A percentile compares a stretch with the other conserved stretches of the same genome.
These are phyloP conservation scores for Neoscytalidium dimidiatum DNA, from an alignment of 2,329 filamentous ascomycete species.

Conservation along the genomic window DNA sequence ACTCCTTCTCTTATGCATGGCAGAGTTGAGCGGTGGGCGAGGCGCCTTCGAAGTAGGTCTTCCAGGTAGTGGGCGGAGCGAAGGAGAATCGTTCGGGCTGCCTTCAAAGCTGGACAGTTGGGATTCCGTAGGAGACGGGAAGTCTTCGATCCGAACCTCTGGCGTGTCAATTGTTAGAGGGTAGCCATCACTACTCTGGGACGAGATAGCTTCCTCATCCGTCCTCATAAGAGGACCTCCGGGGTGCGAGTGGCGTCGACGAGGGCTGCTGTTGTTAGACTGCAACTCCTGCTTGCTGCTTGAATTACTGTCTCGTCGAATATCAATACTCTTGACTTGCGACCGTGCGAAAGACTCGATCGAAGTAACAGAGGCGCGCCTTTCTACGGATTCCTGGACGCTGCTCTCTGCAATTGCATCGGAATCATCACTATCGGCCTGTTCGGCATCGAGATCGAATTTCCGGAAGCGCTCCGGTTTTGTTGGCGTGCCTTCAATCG, in stretches of 20 bases:
- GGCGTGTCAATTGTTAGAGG: neutral
- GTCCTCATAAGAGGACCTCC: neutral
- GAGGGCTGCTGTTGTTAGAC: constrained; percentile 5
- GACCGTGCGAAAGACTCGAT: constrained; percentile 35
- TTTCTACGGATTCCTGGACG: constrained; percentile 19
- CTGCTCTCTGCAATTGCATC: constrained; percentile 7
- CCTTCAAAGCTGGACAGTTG: constrained; percentile 19
- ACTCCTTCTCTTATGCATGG: constrained; percentile 40
- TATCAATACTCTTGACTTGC: constrained; percentile 30
- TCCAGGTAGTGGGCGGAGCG: constrained; percentile 31
- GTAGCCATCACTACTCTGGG: constrained; percentile 1
- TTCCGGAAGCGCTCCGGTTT: neutral
- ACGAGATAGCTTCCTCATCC: neutral
- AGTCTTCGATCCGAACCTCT: neutral
- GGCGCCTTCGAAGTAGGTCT: constrained; percentile 29
- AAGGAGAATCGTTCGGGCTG: constrained; percentile 38
- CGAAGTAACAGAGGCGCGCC: constrained; percentile 35
- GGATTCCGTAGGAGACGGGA: neutral
- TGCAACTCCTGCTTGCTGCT: neutral
- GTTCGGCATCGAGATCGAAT: constrained; percentile 1
- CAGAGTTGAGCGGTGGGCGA: constrained; percentile 44
- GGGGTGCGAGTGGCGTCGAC: neutral
- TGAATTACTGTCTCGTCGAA: constrained; percentile 20
- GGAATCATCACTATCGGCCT: constrained; percentile 9
- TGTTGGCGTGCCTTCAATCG: constrained; percentile 16